These are phyloP conservation scores for Solanum tacnaense DNA, from an alignment of 257 asterid genomes.

Conservation along the genomic window DNA sequence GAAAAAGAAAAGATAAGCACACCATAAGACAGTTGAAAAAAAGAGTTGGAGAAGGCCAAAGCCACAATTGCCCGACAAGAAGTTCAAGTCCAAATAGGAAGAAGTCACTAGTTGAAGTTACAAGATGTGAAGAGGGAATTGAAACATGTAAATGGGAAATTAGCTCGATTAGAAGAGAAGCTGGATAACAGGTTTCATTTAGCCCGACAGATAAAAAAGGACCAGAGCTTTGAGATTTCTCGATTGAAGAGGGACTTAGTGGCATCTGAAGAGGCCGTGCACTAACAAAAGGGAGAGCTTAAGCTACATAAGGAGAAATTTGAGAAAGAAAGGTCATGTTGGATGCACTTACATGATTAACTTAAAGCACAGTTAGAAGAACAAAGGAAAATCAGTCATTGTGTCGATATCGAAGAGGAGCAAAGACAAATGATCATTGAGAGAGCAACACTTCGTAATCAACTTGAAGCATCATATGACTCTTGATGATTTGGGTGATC, in stretches of 20 bases:
- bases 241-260: not conserved
- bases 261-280: not conserved
- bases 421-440: not conserved
- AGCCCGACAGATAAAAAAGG: not conserved
- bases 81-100: not conserved
- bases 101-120: not conserved
- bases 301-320: too few species aligned
- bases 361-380: not conserved
- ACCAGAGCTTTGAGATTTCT: not conserved
- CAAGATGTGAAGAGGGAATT: not conserved
- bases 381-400: not conserved
- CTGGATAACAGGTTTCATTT: not conserved
- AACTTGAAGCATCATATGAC: not conserved
- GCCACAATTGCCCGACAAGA: not conserved
- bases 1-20: not conserved
- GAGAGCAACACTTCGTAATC: not conserved
- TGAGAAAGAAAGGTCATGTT: too few species aligned
- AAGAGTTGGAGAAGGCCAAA: not conserved
- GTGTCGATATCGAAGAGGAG: not conserved
- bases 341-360: not conserved
- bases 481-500: too few species aligned
- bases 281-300: not conserved
- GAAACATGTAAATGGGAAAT: accelerated
- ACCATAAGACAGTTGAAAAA: not conserved
- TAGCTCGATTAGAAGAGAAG: not conserved